A percentile compares a stretch with the other conserved stretches of the same genome.
Evolutionary conservation across 1,284 basidiomycete genomes (phyloP).

Genomic region (Mrakiaceae sp.): DNA sequence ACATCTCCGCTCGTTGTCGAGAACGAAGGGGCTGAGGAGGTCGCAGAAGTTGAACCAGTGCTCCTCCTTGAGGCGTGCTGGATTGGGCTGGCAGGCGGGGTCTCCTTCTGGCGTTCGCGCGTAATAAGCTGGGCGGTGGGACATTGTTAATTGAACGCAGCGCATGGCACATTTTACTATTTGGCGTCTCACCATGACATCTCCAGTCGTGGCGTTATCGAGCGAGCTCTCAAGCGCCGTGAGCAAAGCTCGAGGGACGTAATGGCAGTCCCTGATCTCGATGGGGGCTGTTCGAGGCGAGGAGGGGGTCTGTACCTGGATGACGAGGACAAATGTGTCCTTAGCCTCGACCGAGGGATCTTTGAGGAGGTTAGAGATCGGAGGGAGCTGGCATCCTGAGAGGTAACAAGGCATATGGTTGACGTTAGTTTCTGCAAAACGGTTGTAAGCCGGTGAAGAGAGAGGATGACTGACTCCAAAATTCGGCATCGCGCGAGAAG

Average conservation of each 20-base stretch:
- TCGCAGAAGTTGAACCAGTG: conserved; percentile 31
- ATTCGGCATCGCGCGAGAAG: not conserved
- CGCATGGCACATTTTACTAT: no score
- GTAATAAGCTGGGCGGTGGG: conserved; percentile 7
- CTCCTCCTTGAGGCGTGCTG: conserved; percentile 26
- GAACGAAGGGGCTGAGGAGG: conserved; percentile 39
- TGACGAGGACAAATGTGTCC: conserved; percentile 55
- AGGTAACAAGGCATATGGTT: no score
- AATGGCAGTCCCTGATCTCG: no score
- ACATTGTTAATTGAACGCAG: no score
- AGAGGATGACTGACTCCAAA: not conserved
- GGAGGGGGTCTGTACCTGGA: conserved; percentile 59
- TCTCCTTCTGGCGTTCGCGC: conserved; percentile 21
- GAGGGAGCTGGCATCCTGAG: conserved; percentile 53
- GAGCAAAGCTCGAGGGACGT: conserved; percentile 20
- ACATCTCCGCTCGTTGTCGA: conserved; percentile 26
- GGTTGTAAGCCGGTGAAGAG: no score
- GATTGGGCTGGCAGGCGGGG: conserved; percentile 22
- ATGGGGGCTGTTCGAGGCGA: no score
- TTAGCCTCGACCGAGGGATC: conserved; percentile 47
- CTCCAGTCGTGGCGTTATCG: conserved; percentile 37
- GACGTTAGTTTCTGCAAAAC: no score
- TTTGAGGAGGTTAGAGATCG: conserved; percentile 49
- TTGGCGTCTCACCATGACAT: conserved; percentile 30
- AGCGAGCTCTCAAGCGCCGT: conserved; percentile 28